A percentile compares a stretch with the other conserved stretches of the same genome.
phyloP scores from a whole-genome alignment of 768 basidiomycete genomes.

The Rickenella mellea region DNA sequence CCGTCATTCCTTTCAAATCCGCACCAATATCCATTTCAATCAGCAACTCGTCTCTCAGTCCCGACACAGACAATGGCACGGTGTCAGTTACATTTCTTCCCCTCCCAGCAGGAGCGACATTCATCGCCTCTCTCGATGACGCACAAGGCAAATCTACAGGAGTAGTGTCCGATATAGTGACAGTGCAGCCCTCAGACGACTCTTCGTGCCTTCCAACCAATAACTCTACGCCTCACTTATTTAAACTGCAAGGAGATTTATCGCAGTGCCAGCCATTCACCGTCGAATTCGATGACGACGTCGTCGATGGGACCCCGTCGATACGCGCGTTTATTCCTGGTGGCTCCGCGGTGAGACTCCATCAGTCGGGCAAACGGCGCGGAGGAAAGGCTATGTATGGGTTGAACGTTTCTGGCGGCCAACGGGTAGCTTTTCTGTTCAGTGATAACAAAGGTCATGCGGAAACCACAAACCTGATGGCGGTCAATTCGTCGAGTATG shows the following conservation, averaged over 20 bases:
- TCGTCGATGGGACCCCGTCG: constrained; percentile 26
- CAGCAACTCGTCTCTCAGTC: constrained; percentile 22
- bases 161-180: constrained; percentile 37
- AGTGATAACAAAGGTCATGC: constrained; percentile 27
- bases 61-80: constrained; percentile 27
- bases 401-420: constrained; percentile 27
- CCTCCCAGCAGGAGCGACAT: constrained; percentile 34
- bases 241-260: constrained; percentile 22
- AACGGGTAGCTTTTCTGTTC: constrained; percentile 34
- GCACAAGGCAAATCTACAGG: constrained; percentile 28
- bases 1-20: constrained; percentile 45
- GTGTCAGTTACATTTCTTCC: constrained; percentile 43
- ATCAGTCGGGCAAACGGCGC: constrained; percentile 16
- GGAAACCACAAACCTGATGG: too few species aligned
- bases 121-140: constrained; percentile 49
- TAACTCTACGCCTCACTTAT: constrained; percentile 14
- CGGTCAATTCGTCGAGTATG: too few species aligned
- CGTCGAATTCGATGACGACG: constrained; percentile 29
- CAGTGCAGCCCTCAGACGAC: constrained; percentile 31
- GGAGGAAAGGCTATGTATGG: constrained; percentile 34
- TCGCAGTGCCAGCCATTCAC: constrained; percentile 42
- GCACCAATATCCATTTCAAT: constrained; percentile 39
- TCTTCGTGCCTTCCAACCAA: constrained; percentile 29
- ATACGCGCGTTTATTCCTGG: constrained; percentile 26
- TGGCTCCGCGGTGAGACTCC: constrained; percentile 16